Conservation (phyloP, 2,329 filamentous ascomycete genomes). For the Colletotrichum camelliae region DNA sequence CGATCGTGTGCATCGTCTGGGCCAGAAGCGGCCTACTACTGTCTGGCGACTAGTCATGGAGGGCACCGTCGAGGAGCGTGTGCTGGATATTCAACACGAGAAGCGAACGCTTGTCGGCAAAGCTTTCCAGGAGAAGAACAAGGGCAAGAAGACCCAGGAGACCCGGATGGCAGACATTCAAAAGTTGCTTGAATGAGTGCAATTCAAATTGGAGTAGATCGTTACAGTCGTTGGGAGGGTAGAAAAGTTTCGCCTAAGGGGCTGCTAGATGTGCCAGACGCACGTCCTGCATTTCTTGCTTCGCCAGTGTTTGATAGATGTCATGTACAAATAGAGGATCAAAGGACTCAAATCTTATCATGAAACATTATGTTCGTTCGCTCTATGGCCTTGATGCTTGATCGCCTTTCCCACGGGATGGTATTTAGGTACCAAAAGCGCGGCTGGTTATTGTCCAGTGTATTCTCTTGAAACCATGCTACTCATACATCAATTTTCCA, state of each 20-base stretch:
- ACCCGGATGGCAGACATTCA: conserved; percentile 62
- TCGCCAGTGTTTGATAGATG: neutral
- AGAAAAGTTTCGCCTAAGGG: neutral
- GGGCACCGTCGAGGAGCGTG: conserved; percentile 79
- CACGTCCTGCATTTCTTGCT: neutral
- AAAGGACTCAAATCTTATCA: neutral
- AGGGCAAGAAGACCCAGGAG: conserved; percentile 60
- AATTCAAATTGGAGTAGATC: neutral
- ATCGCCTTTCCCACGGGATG: neutral
- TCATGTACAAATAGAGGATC: neutral
- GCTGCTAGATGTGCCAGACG: neutral
- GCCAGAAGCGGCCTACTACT: conserved; percentile 79
- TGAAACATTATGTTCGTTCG: neutral
- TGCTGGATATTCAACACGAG: conserved; percentile 77
- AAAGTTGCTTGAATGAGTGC: conserved; percentile 47
- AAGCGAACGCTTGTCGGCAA: conserved; percentile 80
- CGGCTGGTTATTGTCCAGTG: no score
- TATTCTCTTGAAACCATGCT: neutral
- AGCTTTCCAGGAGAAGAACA: conserved; percentile 77
- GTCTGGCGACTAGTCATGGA: conserved; percentile 86
- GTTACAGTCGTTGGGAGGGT: neutral
- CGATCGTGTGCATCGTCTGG: conserved; percentile 85
- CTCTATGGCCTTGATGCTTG: neutral
- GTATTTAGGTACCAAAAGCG: neutral
- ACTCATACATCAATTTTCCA: neutral